Percentiles rank a stretch among this genome's conserved stretches.
Evolutionary conservation across 139 green algal genomes (phyloP).

Genomic region (Nannochloris sp.): DNA sequence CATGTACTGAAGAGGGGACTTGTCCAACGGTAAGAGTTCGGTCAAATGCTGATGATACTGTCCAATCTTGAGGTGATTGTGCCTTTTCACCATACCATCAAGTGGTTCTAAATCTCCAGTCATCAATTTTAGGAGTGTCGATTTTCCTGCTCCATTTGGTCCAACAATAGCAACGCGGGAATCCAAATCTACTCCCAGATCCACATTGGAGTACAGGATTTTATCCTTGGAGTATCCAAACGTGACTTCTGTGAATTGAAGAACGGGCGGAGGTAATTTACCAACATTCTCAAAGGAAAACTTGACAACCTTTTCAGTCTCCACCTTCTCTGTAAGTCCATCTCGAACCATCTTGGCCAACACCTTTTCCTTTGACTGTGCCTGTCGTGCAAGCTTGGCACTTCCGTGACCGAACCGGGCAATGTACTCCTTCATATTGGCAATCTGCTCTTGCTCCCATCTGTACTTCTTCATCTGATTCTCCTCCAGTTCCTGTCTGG

Average conservation of each 20-base stretch:
- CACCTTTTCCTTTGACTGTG: conserved; percentile 89
- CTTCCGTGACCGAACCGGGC: conserved; percentile 78
- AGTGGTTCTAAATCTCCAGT: conserved; percentile 74
- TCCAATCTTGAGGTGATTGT: conserved; percentile 90
- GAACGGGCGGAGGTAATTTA: conserved; percentile 88
- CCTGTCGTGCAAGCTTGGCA: conserved; percentile 86
- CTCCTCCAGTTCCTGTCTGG: conserved; percentile 77
- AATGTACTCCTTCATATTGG: conserved; percentile 85
- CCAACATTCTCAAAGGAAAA: conserved; percentile 80
- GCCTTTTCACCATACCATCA: conserved; percentile 85
- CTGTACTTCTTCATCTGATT: conserved; percentile 95
- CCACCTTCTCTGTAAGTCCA: conserved; percentile 76
- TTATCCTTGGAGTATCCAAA: conserved; percentile 73
- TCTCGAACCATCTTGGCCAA: conserved; percentile 88
- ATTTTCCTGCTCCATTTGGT: conserved; percentile 76
- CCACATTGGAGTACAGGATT: conserved; percentile 67
- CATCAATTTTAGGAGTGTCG: conserved; percentile 97
- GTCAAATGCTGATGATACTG: conserved; percentile 81
- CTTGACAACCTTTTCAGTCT: conserved; percentile 60
- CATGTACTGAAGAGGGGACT: conserved; percentile 70
- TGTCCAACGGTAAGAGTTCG: conserved; percentile 66
- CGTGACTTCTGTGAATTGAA: conserved; percentile 72
- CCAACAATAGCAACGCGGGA: conserved; percentile 75
- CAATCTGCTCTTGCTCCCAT: conserved; percentile 52
- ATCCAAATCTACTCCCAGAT: conserved; percentile 93